These are phyloP conservation scores for Raffaelea arxii DNA, from an alignment of 2,329 filamentous ascomycete genomes.

Conservation along the genomic window DNA sequence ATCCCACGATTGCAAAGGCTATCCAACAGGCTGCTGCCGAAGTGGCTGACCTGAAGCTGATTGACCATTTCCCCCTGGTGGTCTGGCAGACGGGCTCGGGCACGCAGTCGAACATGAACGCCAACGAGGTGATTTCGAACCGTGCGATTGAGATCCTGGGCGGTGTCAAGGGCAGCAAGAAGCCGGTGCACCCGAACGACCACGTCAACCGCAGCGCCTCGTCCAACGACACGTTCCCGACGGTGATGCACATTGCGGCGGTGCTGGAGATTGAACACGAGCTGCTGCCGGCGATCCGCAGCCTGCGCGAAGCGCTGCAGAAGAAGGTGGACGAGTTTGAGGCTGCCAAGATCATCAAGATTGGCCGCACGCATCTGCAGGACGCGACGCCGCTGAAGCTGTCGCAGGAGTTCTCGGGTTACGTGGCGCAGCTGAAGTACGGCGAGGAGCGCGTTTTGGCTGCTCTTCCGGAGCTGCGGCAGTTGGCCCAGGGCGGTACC, in stretches of 20 bases:
- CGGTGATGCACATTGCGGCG: conserved; percentile 98
- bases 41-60: conserved; percentile 84
- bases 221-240: conserved; percentile 98
- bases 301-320: conserved; percentile 74
- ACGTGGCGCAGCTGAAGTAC: conserved; percentile 87
- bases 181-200: conserved; percentile 98
- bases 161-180: conserved; percentile 90
- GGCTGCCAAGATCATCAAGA: conserved; percentile 88
- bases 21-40: conserved; percentile 92
- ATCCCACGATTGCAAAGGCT: conserved; percentile 70
- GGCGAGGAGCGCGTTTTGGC: conserved; percentile 80
- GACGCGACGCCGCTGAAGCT: conserved; percentile 93
- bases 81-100: conserved; percentile 99
- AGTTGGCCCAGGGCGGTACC: conserved; percentile 90
- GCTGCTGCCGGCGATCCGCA: conserved; percentile 73
- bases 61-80: conserved; percentile 96
- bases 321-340: conserved; percentile 84
- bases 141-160: conserved; percentile 96
- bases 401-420: conserved; percentile 95
- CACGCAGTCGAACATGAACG: conserved; percentile 99
- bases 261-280: conserved; percentile 85
- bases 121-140: conserved; percentile 99
- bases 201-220: conserved; percentile 99
- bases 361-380: conserved; percentile 93
- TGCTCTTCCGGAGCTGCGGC: conserved; percentile 71